phyloP scores from a whole-genome alignment of 805 yeast species.

The Brettanomyces custersianus region DNA sequence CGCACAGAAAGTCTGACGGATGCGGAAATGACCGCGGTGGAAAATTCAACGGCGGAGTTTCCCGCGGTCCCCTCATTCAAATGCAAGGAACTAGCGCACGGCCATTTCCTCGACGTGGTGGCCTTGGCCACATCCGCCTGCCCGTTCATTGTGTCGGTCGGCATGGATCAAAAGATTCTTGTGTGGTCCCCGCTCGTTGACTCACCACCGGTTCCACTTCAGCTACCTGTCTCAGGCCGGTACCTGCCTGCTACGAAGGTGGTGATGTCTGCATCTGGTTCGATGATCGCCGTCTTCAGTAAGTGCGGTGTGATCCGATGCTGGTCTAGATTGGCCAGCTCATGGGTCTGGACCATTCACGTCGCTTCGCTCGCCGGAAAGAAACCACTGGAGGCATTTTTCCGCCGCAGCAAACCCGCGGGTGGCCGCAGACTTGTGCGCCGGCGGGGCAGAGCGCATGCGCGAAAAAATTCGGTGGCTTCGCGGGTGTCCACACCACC shows the following conservation, averaged over 20 bases:
- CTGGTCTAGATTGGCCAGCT: constrained; percentile 46
- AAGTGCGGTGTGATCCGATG: constrained; percentile 46
- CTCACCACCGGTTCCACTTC: constrained; percentile 39
- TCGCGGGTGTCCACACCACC: background rate
- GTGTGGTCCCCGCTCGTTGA: constrained; percentile 64
- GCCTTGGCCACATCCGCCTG: constrained; percentile 50
- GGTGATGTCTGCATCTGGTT: constrained; percentile 50
- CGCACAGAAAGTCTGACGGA: background rate
- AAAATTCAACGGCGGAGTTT: background rate
- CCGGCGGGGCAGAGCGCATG: background rate
- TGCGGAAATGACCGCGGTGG: background rate
- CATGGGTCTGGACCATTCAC: constrained; percentile 48
- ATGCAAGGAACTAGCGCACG: constrained; percentile 33
- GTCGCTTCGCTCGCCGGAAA: constrained; percentile 29
- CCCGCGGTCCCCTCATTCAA: constrained; percentile 11
- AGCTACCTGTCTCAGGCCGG: constrained; percentile 31
- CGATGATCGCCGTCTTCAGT: constrained; percentile 46
- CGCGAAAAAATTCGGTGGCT: background rate
- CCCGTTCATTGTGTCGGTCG: constrained; percentile 61
- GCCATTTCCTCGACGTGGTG: constrained; percentile 57
- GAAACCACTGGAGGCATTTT: constrained; percentile 47
- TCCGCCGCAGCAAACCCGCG: constrained; percentile 41
- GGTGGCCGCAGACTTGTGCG: constrained; percentile 1
- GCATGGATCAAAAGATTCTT: constrained; percentile 61
- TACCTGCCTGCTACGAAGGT: constrained; percentile 58